A percentile compares a stretch with the other conserved stretches of the same genome.
Evolutionary conservation across 1,284 basidiomycete genomes (phyloP).

Genomic region (Ceratobasidium sp.): DNA sequence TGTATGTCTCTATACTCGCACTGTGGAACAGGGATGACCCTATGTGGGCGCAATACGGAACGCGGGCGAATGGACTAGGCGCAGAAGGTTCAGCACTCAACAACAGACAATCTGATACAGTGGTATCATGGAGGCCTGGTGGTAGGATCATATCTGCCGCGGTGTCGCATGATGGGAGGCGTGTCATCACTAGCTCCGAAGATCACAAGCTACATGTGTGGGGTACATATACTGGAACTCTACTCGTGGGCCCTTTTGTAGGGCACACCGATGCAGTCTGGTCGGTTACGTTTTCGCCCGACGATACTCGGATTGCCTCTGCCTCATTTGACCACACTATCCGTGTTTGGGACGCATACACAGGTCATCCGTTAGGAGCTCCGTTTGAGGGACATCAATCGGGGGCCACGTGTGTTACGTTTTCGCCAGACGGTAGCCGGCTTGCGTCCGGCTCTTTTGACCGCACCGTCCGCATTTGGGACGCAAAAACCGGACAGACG

Average conservation of each 20-base stretch:
- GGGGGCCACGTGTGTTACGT: neutral
- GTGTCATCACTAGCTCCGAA: neutral
- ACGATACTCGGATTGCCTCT: neutral
- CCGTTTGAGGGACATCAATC: neutral
- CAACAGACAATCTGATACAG: neutral
- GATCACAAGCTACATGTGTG: neutral
- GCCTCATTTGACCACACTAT: neutral
- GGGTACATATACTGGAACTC: neutral
- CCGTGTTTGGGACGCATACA: neutral
- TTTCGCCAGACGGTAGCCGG: neutral
- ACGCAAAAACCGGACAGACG: neutral
- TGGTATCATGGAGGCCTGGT: neutral
- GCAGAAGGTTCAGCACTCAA: neutral
- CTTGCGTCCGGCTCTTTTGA: neutral
- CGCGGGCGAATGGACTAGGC: too few species aligned
- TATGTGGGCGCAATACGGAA: neutral
- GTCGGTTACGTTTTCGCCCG: slow-evolving; percentile 7
- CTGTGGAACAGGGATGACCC: neutral
- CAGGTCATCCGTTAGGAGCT: neutral
- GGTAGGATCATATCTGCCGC: neutral
- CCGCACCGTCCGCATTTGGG: neutral
- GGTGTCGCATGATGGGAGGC: neutral
- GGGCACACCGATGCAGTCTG: neutral
- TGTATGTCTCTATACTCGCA: slow-evolving; percentile 16
- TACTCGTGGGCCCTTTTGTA: neutral